A percentile compares a stretch with the other conserved stretches of the same genome.
Conservation (phyloP, 768 basidiomycete species). For the Boletus rubroflammeus region DNA sequence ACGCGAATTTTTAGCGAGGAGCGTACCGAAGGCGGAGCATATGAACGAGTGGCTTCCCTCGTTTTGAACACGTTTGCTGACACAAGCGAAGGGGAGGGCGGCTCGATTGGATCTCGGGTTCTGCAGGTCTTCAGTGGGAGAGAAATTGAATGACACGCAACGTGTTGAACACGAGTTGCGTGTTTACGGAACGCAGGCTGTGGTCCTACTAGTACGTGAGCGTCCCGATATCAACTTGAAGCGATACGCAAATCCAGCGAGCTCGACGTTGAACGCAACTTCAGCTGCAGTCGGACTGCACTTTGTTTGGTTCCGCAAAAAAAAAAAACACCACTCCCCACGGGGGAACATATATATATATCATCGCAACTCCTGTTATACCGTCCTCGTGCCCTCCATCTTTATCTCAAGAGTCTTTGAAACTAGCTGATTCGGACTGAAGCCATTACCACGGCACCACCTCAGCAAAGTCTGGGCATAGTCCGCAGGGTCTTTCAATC, state of each 20-base stretch:
- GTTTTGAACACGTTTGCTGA: slow-evolving; percentile 67
- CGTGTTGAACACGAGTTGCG: slow-evolving; percentile 74
- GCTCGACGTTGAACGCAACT: slow-evolving; percentile 4
- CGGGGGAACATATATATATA: not conserved
- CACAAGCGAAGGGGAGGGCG: slow-evolving; percentile 23
- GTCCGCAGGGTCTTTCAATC: slow-evolving; percentile 15
- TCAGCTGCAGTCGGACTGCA: not conserved
- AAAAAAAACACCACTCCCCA: not conserved
- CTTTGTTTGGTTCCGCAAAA: not conserved
- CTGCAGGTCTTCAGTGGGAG: slow-evolving; percentile 8
- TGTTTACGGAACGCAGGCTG: slow-evolving; percentile 29
- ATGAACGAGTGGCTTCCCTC: slow-evolving; percentile 40
- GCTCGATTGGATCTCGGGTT: slow-evolving; percentile 32
- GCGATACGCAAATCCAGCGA: not conserved
- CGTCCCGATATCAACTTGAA: not conserved
- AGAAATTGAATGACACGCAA: slow-evolving; percentile 46
- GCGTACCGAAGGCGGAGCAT: slow-evolving; percentile 87
- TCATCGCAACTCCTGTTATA: not conserved
- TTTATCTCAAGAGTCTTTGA: slow-evolving; percentile 1
- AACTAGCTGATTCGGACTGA: not conserved
- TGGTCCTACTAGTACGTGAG: not conserved
- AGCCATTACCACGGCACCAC: not conserved
- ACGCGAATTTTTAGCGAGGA: slow-evolving; percentile 25
- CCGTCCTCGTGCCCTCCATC: not conserved
- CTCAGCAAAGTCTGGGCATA: slow-evolving; percentile 1